Evolutionary conservation across 805 yeast genomes (phyloP), one percentile per base, ranked within the genome.

Genomic region (Candida xiaguanensis): DNA sequence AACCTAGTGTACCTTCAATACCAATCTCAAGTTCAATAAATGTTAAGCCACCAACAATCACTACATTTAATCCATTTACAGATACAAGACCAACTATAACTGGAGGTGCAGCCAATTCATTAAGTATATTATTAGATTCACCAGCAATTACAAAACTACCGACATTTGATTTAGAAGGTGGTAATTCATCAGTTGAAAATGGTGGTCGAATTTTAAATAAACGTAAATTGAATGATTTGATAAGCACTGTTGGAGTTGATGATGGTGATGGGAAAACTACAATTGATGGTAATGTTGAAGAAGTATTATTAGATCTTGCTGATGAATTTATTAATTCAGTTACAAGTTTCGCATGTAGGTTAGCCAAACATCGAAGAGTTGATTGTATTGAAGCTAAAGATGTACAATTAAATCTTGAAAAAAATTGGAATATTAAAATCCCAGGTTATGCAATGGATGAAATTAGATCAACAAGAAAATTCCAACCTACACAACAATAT

Each of bases 261-360:
- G 93, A 83, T 58, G 96, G 95, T 30, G 97, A 91, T 55, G 85
- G 91, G 13, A 95, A 89, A 52, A 81, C 95, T 5, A 74, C 75
- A 4, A 85, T 93, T 41, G 99, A 91, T 59, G 98, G 97, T 19
- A 97, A 93, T 61, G 95, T 88, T 13, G 96, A 90, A 59, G 98
- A 91, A 50, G 65, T 93, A 28, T 65, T 93, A 25, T 69, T 93
- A 31, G 99, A 93, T 59, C 66, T 93, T 34, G 97, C 99, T 0
- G 99, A 93, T 61, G 98, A 93, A 56, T 93, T 93, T 56, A 93
- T 93, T 12, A 77, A 85, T 6, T 82, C 86, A 34, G 96, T 95
- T 2, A 89, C 97, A 0, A 72, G 88, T 2, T 93, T 93, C 67
- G 96, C 98, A 1, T 91, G 98, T 57, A 77, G 95, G 39, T 70